These are phyloP conservation scores for Candida caryicola DNA, from an alignment of 805 yeast species.

Conservation along the genomic window DNA sequence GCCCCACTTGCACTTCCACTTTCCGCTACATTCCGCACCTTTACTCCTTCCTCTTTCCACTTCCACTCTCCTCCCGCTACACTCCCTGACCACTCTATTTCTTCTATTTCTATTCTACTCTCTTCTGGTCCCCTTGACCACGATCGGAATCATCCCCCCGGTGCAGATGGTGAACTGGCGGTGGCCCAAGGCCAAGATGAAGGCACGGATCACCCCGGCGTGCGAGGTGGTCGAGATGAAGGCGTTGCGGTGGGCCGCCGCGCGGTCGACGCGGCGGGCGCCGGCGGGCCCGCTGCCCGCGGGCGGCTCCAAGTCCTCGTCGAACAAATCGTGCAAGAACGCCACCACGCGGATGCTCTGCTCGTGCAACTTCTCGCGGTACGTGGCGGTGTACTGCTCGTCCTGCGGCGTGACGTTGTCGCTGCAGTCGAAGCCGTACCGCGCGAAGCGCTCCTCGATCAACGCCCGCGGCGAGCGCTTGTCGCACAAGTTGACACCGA, in stretches of 20 bases:
- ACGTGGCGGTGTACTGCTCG: constrained; percentile 39
- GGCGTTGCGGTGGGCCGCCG: constrained; percentile 18
- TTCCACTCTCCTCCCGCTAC: no score
- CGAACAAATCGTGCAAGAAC: constrained; percentile 39
- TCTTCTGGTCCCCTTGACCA: constrained; percentile 43
- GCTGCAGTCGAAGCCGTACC: constrained; percentile 43
- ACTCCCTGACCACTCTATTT: no score
- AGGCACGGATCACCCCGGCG: constrained; percentile 56
- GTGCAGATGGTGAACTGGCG: constrained; percentile 58
- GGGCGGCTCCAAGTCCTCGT: constrained; percentile 20
- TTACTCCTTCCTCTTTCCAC: no score
- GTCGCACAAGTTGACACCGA: constrained; percentile 61
- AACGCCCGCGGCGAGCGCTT: constrained; percentile 44
- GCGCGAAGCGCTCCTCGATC: constrained; percentile 37
- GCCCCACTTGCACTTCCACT: no score
- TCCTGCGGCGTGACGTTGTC: constrained; percentile 46
- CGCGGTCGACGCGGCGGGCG: constrained; percentile 18
- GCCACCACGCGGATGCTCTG: constrained; percentile 48
- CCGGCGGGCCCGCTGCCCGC: no score
- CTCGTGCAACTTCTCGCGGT: constrained; percentile 48
- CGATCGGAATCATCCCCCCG: constrained; percentile 63
- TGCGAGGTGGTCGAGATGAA: constrained; percentile 54
- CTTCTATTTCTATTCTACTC: no score
- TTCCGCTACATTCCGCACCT: no score
- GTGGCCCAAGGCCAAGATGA: constrained; percentile 51